Conservation (phyloP, 192 early-diverging fungal genomes). For the Geosiphon pyriformis region DNA sequence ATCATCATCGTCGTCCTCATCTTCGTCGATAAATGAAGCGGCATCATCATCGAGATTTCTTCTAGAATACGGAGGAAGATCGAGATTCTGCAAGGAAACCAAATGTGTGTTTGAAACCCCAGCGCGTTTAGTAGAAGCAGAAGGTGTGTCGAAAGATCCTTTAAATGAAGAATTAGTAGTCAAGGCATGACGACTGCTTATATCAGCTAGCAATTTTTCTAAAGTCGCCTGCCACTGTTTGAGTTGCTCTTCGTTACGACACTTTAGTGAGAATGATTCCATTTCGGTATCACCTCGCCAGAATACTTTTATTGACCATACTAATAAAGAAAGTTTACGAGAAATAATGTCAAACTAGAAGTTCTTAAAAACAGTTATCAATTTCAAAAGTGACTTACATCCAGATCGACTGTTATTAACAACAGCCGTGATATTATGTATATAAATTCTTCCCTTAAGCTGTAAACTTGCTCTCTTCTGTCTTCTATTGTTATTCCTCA, state of each 20-base stretch:
- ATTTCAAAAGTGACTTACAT: conserved; percentile 2
- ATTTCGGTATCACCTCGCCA: conserved; percentile 77
- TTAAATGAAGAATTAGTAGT: conserved; percentile 28
- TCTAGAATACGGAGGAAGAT: conserved; percentile 18
- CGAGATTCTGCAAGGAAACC: conserved; percentile 24
- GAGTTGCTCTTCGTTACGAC: conserved; percentile 89
- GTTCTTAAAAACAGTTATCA: neutral
- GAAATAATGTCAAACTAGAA: neutral
- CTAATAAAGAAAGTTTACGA: neutral
- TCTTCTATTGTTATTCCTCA: conserved; percentile 52
- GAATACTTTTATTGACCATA: conserved; percentile 64
- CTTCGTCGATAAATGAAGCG: conserved; percentile 30
- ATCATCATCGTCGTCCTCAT: conserved; percentile 45
- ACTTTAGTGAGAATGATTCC: conserved; percentile 84
- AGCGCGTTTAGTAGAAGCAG: conserved; percentile 27
- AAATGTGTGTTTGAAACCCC: conserved; percentile 38
- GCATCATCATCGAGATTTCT: conserved; percentile 28
- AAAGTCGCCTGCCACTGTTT: conserved; percentile 81
- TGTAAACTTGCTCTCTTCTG: conserved; percentile 57
- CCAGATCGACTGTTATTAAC: conserved; percentile 55
- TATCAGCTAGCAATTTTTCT: conserved; percentile 59
- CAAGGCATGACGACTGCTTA: conserved; percentile 29
- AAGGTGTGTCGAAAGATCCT: neutral
- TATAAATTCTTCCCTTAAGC: conserved; percentile 84
- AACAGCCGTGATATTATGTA: conserved; percentile 71